A percentile compares a stretch with the other conserved stretches of the same genome.
Conservation (phyloP, 2,329 filamentous ascomycete genomes). For the Gliomastix tumulicola region DNA sequence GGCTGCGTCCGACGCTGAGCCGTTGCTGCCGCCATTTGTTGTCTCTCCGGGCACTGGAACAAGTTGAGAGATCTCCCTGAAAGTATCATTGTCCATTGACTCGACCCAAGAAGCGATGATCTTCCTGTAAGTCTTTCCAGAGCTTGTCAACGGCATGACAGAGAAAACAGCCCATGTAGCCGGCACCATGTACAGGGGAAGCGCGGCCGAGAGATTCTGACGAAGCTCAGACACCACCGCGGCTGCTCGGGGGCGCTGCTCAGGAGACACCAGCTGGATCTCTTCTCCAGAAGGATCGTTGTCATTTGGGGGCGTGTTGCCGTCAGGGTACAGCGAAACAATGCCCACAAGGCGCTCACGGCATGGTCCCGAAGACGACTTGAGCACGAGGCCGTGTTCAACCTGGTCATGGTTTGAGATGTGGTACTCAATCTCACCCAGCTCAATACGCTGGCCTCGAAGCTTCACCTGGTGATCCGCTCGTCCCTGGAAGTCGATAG, state of each 20-base stretch:
- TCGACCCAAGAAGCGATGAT: slow-evolving; percentile 34
- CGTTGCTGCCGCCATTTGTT: no score
- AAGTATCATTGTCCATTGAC: slow-evolving; percentile 25
- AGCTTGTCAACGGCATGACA: slow-evolving; percentile 15
- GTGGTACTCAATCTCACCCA: slow-evolving; percentile 21
- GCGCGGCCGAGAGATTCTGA: slow-evolving; percentile 6
- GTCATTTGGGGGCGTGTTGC: no score
- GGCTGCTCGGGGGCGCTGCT: slow-evolving; percentile 1
- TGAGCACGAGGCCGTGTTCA: slow-evolving; percentile 3
- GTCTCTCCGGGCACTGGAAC: slow-evolving; percentile 20
- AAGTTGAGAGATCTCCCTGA: slow-evolving; percentile 30
- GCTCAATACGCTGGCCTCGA: slow-evolving; percentile 22
- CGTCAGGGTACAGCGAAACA: no score
- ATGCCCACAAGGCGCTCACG: slow-evolving; percentile 2
- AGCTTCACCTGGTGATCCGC: slow-evolving; percentile 23
- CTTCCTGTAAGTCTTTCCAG: slow-evolving; percentile 23
- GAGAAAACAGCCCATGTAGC: slow-evolving; percentile 17
- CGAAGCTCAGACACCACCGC: slow-evolving; percentile 7
- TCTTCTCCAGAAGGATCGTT: slow-evolving; percentile 3
- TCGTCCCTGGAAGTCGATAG: slow-evolving; percentile 29
- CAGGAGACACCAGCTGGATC: slow-evolving; percentile 6
- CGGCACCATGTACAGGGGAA: slow-evolving; percentile 26
- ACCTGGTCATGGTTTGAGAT: slow-evolving; percentile 2
- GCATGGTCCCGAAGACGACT: slow-evolving; percentile 6
- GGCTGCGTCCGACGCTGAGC: not conserved